Evolutionary conservation across 345 rosid species (phyloP).

Genomic region (Clausena lansium): DNA sequence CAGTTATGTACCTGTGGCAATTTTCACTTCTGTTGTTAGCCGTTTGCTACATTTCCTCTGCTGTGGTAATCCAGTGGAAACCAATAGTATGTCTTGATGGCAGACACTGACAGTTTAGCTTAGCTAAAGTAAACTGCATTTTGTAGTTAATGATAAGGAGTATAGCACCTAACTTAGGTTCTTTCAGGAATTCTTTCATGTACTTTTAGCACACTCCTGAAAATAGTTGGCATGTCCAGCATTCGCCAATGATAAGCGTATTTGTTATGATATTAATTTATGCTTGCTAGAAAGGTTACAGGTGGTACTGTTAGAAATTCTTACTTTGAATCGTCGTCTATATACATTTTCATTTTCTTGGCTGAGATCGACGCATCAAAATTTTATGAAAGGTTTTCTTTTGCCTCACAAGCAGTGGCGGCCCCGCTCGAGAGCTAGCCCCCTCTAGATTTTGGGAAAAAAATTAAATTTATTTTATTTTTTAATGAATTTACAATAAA

Average conservation of each 20-base stretch:
- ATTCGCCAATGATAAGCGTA: neutral
- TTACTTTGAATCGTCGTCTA: neutral
- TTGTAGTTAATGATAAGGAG: neutral
- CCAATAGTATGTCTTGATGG: neutral
- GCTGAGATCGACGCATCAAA: neutral
- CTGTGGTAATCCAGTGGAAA: neutral
- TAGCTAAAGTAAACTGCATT: too few species aligned
- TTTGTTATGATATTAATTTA: neutral
- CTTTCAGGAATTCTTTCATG: neutral
- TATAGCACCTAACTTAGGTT: neutral
- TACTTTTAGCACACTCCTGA: neutral
- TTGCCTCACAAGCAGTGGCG: neutral
- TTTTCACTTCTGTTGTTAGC: neutral
- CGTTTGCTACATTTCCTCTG: neutral
- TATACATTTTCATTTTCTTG: neutral
- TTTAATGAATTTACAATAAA: too few species aligned
- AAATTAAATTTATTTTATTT: too few species aligned
- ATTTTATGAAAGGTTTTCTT: neutral
- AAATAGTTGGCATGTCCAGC: too few species aligned
- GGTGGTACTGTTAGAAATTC: neutral
- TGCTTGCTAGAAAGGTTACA: neutral
- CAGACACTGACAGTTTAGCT: neutral
- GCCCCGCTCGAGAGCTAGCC: too few species aligned
- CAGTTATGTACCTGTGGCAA: neutral
- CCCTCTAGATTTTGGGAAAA: too few species aligned